Conservation (phyloP, 2,329 filamentous ascomycete species). For the Gaeumannomyces tritici region DNA sequence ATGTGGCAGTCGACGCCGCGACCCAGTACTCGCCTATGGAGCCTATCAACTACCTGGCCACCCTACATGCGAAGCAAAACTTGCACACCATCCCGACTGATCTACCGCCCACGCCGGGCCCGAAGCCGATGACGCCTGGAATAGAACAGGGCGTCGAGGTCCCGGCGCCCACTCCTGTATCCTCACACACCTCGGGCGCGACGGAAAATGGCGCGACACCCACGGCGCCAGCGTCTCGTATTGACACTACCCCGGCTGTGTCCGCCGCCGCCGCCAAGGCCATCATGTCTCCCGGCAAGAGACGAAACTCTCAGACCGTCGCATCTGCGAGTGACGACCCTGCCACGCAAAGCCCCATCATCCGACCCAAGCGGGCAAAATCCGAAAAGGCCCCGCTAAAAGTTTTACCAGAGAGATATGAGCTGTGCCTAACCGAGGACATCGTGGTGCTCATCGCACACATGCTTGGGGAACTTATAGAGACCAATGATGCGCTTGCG, state of each 20-base stretch:
- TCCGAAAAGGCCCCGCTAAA: slow-evolving; percentile 43
- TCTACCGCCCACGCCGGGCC: slow-evolving; percentile 17
- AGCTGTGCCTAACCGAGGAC: slow-evolving; percentile 72
- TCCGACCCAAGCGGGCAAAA: slow-evolving; percentile 40
- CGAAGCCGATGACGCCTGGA: slow-evolving; percentile 16
- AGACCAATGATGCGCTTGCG: slow-evolving; percentile 82
- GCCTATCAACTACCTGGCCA: slow-evolving; percentile 26
- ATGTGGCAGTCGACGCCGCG: slow-evolving; percentile 36
- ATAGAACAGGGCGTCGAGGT: slow-evolving; percentile 13
- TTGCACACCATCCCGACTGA: slow-evolving; percentile 10
- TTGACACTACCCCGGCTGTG: background rate
- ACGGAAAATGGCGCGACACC: slow-evolving; percentile 5
- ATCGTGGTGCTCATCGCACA: slow-evolving; percentile 85
- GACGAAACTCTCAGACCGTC: slow-evolving; percentile 30
- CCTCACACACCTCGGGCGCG: slow-evolving; percentile 7
- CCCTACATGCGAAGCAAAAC: slow-evolving; percentile 2
- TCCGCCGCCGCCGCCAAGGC: slow-evolving; percentile 6
- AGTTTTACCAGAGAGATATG: slow-evolving; percentile 63
- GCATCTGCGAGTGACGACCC: background rate
- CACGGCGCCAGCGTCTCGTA: background rate
- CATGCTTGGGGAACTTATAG: slow-evolving; percentile 92
- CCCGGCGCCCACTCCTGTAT: slow-evolving; percentile 11
- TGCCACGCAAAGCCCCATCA: background rate
- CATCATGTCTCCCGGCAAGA: slow-evolving; percentile 26
- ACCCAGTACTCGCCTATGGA: slow-evolving; percentile 41